A percentile compares a stretch with the other conserved stretches of the same genome.
Conservation (phyloP, 805 yeast genomes). For the Jamesozyma hellenica region DNA sequence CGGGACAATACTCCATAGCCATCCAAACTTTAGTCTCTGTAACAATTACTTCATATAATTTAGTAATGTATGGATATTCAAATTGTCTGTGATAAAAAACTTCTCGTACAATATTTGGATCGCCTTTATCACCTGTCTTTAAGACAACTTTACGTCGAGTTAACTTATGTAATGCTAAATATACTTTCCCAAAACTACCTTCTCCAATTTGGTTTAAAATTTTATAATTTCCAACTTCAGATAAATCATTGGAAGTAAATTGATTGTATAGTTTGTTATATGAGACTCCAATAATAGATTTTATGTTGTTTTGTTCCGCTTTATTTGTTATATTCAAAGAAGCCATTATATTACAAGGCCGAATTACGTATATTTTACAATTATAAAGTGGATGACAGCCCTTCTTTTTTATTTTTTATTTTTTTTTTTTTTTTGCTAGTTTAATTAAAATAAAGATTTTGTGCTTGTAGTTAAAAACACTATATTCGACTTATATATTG, state of each 20-base stretch:
- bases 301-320: conserved; percentile 24
- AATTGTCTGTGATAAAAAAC: conserved; percentile 81
- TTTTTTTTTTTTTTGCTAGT: too few species aligned
- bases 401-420: too few species aligned
- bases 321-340: conserved; percentile 8
- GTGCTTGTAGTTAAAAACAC: too few species aligned
- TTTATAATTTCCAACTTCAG: conserved; percentile 72
- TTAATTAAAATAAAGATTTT: too few species aligned
- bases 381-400: too few species aligned
- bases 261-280: conserved; percentile 49
- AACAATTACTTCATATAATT: conserved; percentile 74
- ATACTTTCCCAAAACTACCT: conserved; percentile 89
- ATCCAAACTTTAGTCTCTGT: conserved; percentile 77
- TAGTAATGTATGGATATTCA: conserved; percentile 72
- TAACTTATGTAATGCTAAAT: conserved; percentile 67
- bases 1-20: conserved; percentile 83
- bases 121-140: conserved; percentile 67
- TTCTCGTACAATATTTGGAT: conserved; percentile 82
- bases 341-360: too few species aligned
- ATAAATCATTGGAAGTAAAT: conserved; percentile 38
- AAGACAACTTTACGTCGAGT: conserved; percentile 73
- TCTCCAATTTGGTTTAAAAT: conserved; percentile 72
- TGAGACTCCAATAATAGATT: conserved; percentile 44
- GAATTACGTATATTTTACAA: too few species aligned
- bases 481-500: too few species aligned